Evolutionary conservation across 2,329 filamentous ascomycete genomes (phyloP), one percentile per base, ranked within the genome.

Genomic region (Geosmithia morbida): DNA sequence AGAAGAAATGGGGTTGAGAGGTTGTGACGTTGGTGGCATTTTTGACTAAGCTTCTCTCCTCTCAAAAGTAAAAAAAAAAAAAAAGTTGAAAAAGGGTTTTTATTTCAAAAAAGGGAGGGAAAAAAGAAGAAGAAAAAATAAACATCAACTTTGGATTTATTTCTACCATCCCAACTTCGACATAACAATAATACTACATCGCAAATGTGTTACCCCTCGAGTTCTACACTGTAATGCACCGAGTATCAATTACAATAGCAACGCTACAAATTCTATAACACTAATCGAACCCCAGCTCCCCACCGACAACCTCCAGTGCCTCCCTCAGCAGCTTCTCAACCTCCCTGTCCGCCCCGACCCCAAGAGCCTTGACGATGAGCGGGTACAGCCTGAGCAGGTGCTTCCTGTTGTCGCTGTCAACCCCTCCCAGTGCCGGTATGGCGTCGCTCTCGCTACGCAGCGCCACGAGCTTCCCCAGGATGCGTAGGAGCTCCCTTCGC

Each of bases 361-460:
- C 75, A 2, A 79, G 66, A 2, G 81, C 83, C 53, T 74, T 72
- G 17, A 83, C 74, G 45, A 94, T 61, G 45, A 97, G 67, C 7
- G 87, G 85, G 61, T 94, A 95, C 51, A 98, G 63, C 58, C 83
- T 74, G 53, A 86, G 71, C 30, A 97, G 66, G 64, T 97, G 89
- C 59, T 84, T 87, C 57, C 79, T 79, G 14, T 66, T 68, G 51
- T 76, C 71, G 50, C 73, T 75, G 43, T 72, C 68, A n/a, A 72
- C 69, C 6, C 59, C 57, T 8, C 69, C 68, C 10, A 67, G 61
- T 22, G 68, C 66, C 1, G 83, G 79, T 22, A 92, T 84, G 0
- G 85, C 83, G 3, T 75, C 73, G 1, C 79, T 75, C 53, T 88
- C 83, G 48, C 83, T 85, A 48, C 73, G 69, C 50, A 97, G 66